Base-by-base conservation (phyloP, 192 early-diverging fungal genomes). In the Entomortierella parvispora region DNA sequence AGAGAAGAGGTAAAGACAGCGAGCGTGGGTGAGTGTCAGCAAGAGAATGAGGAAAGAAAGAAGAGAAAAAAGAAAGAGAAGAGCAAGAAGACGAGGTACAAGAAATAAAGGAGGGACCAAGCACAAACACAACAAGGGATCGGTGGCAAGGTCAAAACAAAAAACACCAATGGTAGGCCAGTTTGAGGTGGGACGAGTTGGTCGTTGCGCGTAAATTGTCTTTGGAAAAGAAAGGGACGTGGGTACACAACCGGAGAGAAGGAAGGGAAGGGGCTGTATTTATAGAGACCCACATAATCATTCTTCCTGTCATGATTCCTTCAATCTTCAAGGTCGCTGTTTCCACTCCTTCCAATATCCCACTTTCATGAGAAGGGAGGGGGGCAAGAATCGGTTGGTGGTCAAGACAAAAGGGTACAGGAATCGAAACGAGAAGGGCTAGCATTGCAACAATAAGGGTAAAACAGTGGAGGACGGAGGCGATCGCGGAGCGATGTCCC, bases 1-100 rank as follows among this genome's bases (percentile, higher is more conserved):
- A 34, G 1, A 56, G 20, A 34, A 9, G 0, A 3, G 29, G 17
- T 17, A 4, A 34, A 52, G 25, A 33, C 14, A 20, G 23, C 20
- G 50, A 69, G 37, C 23, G 44, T 50, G 40, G 49, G 31, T 22
- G 48, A 37, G 25, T 44, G 18, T 1, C 9, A 45, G 26, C 28
- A 60, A 20, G 69, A 56, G 20, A 23, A 47, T 53, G 32, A 48
- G 47, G 57, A 10, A 45, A 42, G 58, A 60, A 45, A 46, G 22
- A 33, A 65, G 34, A 47, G 23, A 25, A 55, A 45, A 33, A 20
- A 43, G 14, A 7, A 63, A 44, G 37, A 22, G 9, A 42, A 44
- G 34, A n/a, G n/a, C 28, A 62, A 15, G 25, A 62, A 22, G 17
- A 37, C 22, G 23, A 64, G 37, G 25, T 25, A 43, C 12, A 43